phyloP scores from a whole-genome alignment of 192 early-diverging fungal genomes.

The Backusella macrospora region DNA sequence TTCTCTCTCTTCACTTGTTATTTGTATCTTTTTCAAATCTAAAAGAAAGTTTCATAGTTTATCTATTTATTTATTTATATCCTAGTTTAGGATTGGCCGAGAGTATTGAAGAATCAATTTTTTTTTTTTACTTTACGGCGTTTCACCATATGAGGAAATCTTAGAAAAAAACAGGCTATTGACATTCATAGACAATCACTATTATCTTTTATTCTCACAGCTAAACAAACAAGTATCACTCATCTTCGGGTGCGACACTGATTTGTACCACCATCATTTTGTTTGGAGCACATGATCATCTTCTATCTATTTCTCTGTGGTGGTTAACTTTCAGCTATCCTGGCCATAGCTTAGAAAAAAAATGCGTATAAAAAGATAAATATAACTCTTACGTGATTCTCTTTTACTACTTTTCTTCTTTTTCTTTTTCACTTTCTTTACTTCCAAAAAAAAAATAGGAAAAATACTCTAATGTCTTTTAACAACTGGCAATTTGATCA shows the following conservation, averaged over 20 bases:
- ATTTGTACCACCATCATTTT: background rate
- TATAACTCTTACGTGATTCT: background rate
- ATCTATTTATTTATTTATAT: background rate
- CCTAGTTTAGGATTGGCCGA: background rate
- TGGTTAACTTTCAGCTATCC: background rate
- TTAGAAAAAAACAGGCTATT: background rate
- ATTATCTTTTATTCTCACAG: background rate
- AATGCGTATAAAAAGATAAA: background rate
- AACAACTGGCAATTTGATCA: background rate
- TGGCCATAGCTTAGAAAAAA: background rate
- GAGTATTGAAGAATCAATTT: background rate
- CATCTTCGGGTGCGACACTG: background rate
- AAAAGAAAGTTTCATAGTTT: too few species aligned
- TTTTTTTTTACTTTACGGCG: background rate
- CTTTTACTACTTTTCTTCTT: background rate
- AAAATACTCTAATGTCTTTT: background rate
- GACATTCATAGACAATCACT: background rate
- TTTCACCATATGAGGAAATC: constrained; percentile 4
- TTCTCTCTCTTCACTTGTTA: too few species aligned
- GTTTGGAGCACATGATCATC: background rate
- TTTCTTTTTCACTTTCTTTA: background rate
- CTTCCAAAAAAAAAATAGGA: background rate
- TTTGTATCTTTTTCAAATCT: too few species aligned
- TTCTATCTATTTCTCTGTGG: background rate
- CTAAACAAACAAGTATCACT: background rate